Evolutionary conservation across 2,329 filamentous ascomycete species (phyloP).

Genomic region (Monosporascus sp.): DNA sequence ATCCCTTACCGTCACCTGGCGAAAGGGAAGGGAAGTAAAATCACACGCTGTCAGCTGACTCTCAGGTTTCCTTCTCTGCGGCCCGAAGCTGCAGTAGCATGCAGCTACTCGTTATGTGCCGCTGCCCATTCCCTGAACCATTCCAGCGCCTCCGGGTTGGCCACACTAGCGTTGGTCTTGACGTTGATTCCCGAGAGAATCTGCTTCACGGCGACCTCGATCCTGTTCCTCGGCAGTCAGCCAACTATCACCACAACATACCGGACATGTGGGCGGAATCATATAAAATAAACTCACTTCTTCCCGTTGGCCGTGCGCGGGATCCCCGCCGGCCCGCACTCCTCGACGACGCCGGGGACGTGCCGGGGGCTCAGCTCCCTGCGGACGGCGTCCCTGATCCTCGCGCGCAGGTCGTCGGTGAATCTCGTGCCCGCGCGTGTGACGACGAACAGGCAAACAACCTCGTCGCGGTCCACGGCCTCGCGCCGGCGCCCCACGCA

Average conservation of each 20-base stretch:
- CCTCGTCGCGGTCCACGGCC: conserved; percentile 68
- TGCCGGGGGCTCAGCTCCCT: conserved; percentile 82
- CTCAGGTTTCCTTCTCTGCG: too few species aligned
- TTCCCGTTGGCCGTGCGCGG: conserved; percentile 93
- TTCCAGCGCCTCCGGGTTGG: conserved; percentile 79
- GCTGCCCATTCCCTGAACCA: conserved; percentile 81
- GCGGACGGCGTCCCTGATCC: conserved; percentile 65
- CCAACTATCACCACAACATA: background rate
- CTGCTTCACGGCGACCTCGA: conserved; percentile 94
- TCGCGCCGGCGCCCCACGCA: conserved; percentile 75
- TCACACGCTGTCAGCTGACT: too few species aligned
- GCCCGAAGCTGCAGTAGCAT: too few species aligned
- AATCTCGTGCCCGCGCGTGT: conserved; percentile 58
- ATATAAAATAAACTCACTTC: conserved; percentile 60
- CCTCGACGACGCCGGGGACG: conserved; percentile 77
- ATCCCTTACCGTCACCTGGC: too few species aligned
- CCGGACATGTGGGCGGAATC: background rate
- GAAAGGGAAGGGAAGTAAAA: too few species aligned
- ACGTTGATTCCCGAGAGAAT: conserved; percentile 84
- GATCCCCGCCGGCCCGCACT: conserved; percentile 67
- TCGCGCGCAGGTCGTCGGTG: conserved; percentile 51
- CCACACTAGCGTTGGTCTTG: conserved; percentile 88
- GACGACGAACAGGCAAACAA: conserved; percentile 83
- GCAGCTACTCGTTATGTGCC: conserved; percentile 31
- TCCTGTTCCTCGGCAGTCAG: conserved; percentile 41